A percentile compares a stretch with the other conserved stretches of the same genome.
phyloP scores from a whole-genome alignment of 2,329 filamentous ascomycete species.

The Colletotrichum abscissum region DNA sequence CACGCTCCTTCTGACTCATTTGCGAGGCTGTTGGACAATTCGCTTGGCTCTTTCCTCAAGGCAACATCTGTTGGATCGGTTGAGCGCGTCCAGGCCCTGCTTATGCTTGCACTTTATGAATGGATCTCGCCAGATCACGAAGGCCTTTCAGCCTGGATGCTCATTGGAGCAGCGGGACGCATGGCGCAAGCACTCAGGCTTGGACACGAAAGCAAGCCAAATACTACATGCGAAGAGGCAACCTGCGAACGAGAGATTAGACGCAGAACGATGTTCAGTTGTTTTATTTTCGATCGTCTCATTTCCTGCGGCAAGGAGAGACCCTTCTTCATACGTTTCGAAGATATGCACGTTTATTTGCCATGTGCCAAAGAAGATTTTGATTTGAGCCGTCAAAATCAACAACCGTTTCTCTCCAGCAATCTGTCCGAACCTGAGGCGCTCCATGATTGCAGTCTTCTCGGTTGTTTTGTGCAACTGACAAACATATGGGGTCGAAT shows the following conservation, averaged over 20 bases:
- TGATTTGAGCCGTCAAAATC: constrained; percentile 67
- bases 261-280: constrained; percentile 79
- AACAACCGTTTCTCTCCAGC: constrained; percentile 48
- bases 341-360: constrained; percentile 72
- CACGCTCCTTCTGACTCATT: constrained; percentile 72
- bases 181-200: constrained; percentile 71
- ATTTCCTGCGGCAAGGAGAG: constrained; percentile 73
- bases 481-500: constrained; percentile 69
- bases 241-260: constrained; percentile 64
- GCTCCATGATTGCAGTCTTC: constrained; percentile 55
- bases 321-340: constrained; percentile 67
- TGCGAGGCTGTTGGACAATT: constrained; percentile 66
- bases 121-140: constrained; percentile 70
- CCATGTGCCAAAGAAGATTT: constrained; percentile 76
- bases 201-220: constrained; percentile 62
- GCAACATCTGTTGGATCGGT: constrained; percentile 64
- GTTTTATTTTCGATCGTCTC: constrained; percentile 77
- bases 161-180: constrained; percentile 71
- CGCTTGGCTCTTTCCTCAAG: constrained; percentile 57
- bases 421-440: constrained; percentile 47
- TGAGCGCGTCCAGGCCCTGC: constrained; percentile 72
- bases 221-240: constrained; percentile 32
- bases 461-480: constrained; percentile 66
- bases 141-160: constrained; percentile 73
- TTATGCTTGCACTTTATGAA: constrained; percentile 79